Evolutionary conservation across 176 grass and related monocot genomes (phyloP).

Genomic region (Eragrostis curvula): DNA sequence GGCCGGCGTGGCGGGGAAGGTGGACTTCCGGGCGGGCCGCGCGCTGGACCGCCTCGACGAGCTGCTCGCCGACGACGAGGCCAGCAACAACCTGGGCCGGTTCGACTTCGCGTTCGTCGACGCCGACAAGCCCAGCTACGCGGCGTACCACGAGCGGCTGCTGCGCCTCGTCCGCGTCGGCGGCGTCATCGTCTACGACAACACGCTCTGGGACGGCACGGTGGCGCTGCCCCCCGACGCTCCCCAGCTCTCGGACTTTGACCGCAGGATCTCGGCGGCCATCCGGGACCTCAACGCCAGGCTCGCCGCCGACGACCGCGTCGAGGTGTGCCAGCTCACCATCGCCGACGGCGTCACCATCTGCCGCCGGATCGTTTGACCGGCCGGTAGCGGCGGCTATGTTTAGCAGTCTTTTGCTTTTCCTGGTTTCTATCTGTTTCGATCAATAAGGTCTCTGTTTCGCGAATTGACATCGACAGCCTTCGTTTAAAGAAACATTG

Average conservation of each 20-base stretch:
- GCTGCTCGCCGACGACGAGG: conserved; percentile 53
- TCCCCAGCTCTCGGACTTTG: background rate
- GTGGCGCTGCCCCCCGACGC: conserved; percentile 52
- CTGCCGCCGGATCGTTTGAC: conserved; percentile 61
- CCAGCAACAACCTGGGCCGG: conserved; percentile 19
- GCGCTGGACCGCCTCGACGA: conserved; percentile 42
- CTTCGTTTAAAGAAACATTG: no score
- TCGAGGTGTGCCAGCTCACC: conserved; percentile 70
- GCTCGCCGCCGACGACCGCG: conserved; percentile 33
- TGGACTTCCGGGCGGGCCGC: conserved; percentile 59
- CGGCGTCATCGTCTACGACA: conserved; percentile 64
- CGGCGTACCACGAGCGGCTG: conserved; percentile 55
- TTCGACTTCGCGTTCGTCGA: conserved; percentile 83
- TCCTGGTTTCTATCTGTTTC: no score
- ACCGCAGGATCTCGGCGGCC: background rate
- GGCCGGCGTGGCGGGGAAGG: conserved; percentile 59
- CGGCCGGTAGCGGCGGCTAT: no score
- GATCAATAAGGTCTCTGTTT: no score
- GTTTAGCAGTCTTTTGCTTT: no score
- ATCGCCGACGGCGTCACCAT: conserved; percentile 75
- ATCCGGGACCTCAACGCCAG: conserved; percentile 41
- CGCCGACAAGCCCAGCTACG: conserved; percentile 67
- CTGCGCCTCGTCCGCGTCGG: conserved; percentile 53
- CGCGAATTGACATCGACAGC: no score
- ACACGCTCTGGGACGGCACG: conserved; percentile 69